phyloP scores from a whole-genome alignment of 805 yeast genomes.

The Grigorovia yakushimaensis region DNA sequence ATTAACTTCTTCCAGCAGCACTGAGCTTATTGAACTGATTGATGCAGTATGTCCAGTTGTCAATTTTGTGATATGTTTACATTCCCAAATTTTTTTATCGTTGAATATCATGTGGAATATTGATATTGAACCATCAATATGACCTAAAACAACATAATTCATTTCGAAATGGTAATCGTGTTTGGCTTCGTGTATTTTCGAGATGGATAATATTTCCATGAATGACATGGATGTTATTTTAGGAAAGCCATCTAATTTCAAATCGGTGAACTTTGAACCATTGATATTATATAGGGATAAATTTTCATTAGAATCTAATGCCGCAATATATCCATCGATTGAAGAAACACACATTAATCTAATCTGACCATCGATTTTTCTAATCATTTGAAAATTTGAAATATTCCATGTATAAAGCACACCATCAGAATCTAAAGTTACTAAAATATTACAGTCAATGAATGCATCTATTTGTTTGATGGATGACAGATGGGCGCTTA shows the following conservation, averaged over 20 bases:
- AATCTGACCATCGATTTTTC: constrained; percentile 26
- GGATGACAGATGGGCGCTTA: constrained; percentile 45
- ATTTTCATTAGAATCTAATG: constrained; percentile 14
- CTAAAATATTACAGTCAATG: constrained; percentile 42
- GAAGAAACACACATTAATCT: constrained; percentile 38
- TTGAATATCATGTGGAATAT: constrained; percentile 23
- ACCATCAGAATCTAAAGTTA: constrained; percentile 49
- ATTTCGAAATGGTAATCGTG: not conserved
- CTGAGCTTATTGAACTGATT: not conserved
- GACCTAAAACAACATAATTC: constrained; percentile 26
- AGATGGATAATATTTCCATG: not conserved
- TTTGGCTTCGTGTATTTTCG: not conserved
- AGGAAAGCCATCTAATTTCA: not conserved
- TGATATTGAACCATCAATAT: constrained; percentile 23
- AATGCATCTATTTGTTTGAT: constrained; percentile 41
- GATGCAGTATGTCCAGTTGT: constrained; percentile 7
- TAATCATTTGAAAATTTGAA: constrained; percentile 40
- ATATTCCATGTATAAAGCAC: constrained; percentile 56
- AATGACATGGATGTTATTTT: not conserved
- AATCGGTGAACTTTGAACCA: not conserved
- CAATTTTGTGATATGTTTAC: not conserved
- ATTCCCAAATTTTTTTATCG: not conserved
- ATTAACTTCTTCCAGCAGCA: constrained; percentile 15
- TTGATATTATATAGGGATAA: not conserved
- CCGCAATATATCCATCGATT: constrained; percentile 45